Conservation (phyloP, 2,329 filamentous ascomycete species). For the Malbranchea cinnamomea region DNA sequence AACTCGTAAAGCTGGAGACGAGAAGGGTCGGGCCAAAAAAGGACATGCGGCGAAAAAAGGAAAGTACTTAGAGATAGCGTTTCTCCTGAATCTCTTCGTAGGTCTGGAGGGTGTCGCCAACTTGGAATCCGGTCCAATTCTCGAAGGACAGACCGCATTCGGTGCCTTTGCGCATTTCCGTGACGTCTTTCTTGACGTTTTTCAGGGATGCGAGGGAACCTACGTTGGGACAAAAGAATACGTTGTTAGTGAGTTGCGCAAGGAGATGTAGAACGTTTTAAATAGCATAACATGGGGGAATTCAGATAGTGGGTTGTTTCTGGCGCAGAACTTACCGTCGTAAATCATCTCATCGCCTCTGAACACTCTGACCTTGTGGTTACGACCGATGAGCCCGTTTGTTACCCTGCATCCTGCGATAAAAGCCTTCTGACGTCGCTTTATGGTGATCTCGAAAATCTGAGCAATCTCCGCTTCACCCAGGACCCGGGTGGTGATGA, state of each 20-base stretch:
- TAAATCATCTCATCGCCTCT: slow-evolving; percentile 57
- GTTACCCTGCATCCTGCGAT: slow-evolving; percentile 80
- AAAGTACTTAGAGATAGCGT: slow-evolving; percentile 31
- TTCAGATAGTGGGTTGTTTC: too few species aligned
- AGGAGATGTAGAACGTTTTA: slow-evolving; percentile 2
- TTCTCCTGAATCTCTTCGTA: slow-evolving; percentile 69
- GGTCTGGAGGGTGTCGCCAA: slow-evolving; percentile 75
- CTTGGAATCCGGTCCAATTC: slow-evolving; percentile 59
- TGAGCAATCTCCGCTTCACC: slow-evolving; percentile 80
- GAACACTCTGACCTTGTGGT: slow-evolving; percentile 54
- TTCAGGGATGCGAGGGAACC: slow-evolving; percentile 70
- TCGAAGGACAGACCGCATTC: slow-evolving; percentile 86
- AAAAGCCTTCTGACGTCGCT: slow-evolving; percentile 52
- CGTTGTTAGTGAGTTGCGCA: neutral
- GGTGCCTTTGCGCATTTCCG: slow-evolving; percentile 78
- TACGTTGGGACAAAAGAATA: slow-evolving; percentile 31
- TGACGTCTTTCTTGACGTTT: slow-evolving; percentile 81
- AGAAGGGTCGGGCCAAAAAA: neutral
- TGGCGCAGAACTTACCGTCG: slow-evolving; percentile 50
- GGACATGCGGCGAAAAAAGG: slow-evolving; percentile 3
- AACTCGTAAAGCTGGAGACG: neutral
- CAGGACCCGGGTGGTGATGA: slow-evolving; percentile 52
- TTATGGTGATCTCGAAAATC: slow-evolving; percentile 70
- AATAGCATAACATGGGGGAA: slow-evolving; percentile 4
- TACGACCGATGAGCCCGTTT: slow-evolving; percentile 58